Evolutionary conservation across 441 rosid species (phyloP), one percentile per base, ranked within the genome.

Genomic region (Populus hybrid): DNA sequence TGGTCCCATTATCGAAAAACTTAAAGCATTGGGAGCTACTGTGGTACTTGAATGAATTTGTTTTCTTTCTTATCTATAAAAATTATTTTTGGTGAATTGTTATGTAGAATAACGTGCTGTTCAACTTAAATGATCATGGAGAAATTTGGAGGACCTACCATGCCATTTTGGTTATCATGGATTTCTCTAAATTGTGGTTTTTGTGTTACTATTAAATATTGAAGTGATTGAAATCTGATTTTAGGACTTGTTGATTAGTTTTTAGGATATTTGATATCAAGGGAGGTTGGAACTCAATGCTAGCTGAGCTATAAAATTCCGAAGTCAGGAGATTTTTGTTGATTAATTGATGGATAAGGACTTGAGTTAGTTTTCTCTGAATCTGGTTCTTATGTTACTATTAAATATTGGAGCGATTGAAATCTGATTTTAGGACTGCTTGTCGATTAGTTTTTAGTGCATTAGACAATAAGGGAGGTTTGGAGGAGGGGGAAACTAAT

Each of bases 1-100:
- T 28, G 86, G 81, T 56, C 81, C 77, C 65, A 89, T 92, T 71
- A 65, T 88, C 31, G 88, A 82, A 18, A 93, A 92, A 84, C 86
- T 91, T 70, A 88, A 86, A 81, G 90, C 38, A 66, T 71, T 83
- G 73, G 85, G 83, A 29, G 85, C 85, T 45, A 79, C 83, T 65
- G 85, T 71, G 65, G 85, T 83, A 36, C 74, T 83, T 35, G 85
- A 83, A 77, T 83, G 79, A 83, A 69, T 53, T 65, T 50, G 38
- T 40, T 50, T 2, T 20, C 12, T 12, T 33, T 31, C 9, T 35
- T 50, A 0, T 20, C 63, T 12, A 3, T 31, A 21, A 35, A 40
- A 40, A 10, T 71, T 50, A 3, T 23, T 8, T 74, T 38, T 36
- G 9, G 56, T 50, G 68, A 66, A 9, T 72, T 77, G 56, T 64